Base-by-base conservation (phyloP, 805 yeast species). In the Lipomyces lipofer region DNA sequence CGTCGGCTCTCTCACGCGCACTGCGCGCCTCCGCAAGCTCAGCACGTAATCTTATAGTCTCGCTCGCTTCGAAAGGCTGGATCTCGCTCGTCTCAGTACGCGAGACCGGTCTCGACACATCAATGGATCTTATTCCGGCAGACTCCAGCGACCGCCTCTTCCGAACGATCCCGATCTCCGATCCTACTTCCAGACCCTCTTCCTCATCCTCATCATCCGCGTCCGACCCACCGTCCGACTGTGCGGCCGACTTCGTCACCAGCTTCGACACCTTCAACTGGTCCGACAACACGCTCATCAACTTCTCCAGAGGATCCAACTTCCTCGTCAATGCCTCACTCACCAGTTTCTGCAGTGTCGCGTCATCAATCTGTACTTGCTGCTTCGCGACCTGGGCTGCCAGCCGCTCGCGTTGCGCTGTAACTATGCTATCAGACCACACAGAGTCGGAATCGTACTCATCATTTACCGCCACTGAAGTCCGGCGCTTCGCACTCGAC, bases 231-330 rank as follows among this genome's bases (percentile, higher is more conserved):
- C 55, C 49, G 24, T 49, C 55, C 2, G 52, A 51, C 8, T 8
- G 33, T 13, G 40, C 40, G 4, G 46, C 29, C 12, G 29, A 21
- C 2, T 21, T n/a, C 12, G 36, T 42, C 32, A 51, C 29, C 4
- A 22, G 22, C 12, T 24, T 30, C 8, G 54, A n/a, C 27, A 22
- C 17, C 42, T 55, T 48, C 27, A 58, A 38, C 40, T 56, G 62
- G 33, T 58, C 59, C 3, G 59, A 29, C 28, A 54, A 25, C 42
- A 51, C 33, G 28, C 54, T 33, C 47, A 54, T 49, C 24, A 54
- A 32, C 21, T 51, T 50, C 49, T 58, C 49, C 35, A 54, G 19
- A 2, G 62, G 62, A 43, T 47, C 55, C 7, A 54, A 46, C 44
- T 50, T 51, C 35, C 40, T 43, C 43, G 43, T 45, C 47, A 58